Conservation (phyloP, 140 eudicot genomes). For the Stevia rebaudiana region DNA sequence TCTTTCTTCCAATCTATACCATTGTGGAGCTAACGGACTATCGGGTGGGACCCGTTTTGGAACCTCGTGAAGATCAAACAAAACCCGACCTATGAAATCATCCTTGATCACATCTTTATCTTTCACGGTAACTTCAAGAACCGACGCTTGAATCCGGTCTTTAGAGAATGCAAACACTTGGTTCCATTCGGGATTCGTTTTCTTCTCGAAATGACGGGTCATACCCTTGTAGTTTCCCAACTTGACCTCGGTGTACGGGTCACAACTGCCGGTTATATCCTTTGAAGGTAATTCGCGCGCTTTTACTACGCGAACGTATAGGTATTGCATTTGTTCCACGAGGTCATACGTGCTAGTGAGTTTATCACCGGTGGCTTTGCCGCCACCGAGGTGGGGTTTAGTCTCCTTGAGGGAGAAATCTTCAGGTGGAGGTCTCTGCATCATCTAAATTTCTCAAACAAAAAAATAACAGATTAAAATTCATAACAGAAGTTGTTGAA, state of each 20-base stretch:
- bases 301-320: constrained; percentile 6
- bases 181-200: constrained; percentile 53
- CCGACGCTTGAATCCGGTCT: constrained; percentile 50
- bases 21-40: constrained; percentile 51
- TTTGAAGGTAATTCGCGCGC: constrained; percentile 18
- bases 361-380: constrained; percentile 3
- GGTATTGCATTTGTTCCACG: background rate
- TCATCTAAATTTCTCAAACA: background rate
- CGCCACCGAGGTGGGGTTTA: background rate
- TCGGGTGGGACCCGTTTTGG: constrained; percentile 66
- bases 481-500: background rate
- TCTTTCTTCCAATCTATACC: constrained; percentile 52
- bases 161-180: constrained; percentile 58
- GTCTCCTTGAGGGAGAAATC: constrained; percentile 15
- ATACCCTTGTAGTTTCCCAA: constrained; percentile 64
- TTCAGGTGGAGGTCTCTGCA: constrained; percentile 5
- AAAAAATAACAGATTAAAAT: background rate
- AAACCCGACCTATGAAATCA: constrained; percentile 47
- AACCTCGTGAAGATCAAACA: constrained; percentile 51
- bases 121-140: constrained; percentile 49
- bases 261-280: constrained; percentile 45
- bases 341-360: background rate
- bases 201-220: constrained; percentile 53
- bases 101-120: constrained; percentile 50
- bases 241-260: constrained; percentile 56